phyloP scores from a whole-genome alignment of 2,329 filamentous ascomycete genomes.

The Albifimbria verrucaria region DNA sequence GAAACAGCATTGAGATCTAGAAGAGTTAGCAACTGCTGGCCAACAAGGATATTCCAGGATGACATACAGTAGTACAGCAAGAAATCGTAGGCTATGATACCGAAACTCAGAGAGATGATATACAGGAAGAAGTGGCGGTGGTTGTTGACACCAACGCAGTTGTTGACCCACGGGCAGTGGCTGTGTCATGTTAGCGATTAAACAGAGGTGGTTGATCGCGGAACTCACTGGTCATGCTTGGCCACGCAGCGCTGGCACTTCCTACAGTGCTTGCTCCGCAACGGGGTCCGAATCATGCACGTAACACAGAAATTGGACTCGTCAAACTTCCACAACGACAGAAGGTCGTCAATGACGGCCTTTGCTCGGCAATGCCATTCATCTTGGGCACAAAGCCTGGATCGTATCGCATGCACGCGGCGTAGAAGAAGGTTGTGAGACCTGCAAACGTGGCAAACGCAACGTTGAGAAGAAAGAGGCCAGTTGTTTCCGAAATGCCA shows the following conservation, averaged over 20 bases:
- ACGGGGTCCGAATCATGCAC: constrained; percentile 90
- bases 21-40: constrained; percentile 7
- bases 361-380: constrained; percentile 87
- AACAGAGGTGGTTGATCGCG: no score
- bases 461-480: constrained; percentile 68
- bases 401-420: constrained; percentile 79
- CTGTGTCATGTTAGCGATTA: constrained; percentile 44
- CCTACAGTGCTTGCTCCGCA: constrained; percentile 94
- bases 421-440: constrained; percentile 82
- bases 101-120: constrained; percentile 71
- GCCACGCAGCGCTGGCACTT: constrained; percentile 89
- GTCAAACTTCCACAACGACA: constrained; percentile 85
- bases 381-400: constrained; percentile 92
- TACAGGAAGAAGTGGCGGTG: constrained; percentile 95
- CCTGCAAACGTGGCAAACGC: constrained; percentile 62
- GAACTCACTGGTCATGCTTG: constrained; percentile 90
- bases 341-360: constrained; percentile 80
- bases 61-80: constrained; percentile 69
- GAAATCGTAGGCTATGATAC: constrained; percentile 69
- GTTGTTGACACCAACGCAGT: constrained; percentile 94
- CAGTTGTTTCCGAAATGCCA: constrained; percentile 19
- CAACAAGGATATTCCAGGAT: neutral
- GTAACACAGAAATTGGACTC: constrained; percentile 90
- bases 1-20: constrained; percentile 62
- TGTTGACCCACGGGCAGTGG: constrained; percentile 97